Percentiles rank a stretch among this genome's conserved stretches.
Conservation (phyloP, 306 rosid species). For the Vigna trinervia region DNA sequence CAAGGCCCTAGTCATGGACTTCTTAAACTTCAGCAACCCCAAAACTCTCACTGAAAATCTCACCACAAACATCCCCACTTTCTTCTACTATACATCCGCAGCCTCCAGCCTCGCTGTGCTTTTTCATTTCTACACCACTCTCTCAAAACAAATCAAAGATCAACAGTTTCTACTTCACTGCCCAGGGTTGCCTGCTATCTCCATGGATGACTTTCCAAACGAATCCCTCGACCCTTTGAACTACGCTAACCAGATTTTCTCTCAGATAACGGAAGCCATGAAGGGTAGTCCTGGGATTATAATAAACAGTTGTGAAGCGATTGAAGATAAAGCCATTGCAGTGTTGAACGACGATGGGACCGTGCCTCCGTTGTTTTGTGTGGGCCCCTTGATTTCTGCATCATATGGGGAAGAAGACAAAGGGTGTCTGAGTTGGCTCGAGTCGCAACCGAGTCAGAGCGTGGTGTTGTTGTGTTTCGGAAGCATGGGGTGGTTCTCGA, state of each 20-base stretch:
- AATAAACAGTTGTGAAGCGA: slow-evolving; percentile 21
- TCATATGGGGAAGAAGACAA: neutral
- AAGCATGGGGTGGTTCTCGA: slow-evolving; percentile 59
- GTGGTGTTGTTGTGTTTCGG: slow-evolving; percentile 71
- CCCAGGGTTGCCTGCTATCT: slow-evolving; percentile 38
- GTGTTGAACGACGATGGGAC: slow-evolving; percentile 29
- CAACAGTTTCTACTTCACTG: neutral
- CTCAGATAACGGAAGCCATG: slow-evolving; percentile 9
- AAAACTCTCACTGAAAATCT: slow-evolving; percentile 31
- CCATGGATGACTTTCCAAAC: neutral
- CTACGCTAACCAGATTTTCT: neutral
- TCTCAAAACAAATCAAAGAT: slow-evolving; percentile 36
- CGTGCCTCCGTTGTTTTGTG: slow-evolving; percentile 41
- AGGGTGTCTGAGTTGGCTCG: slow-evolving; percentile 61
- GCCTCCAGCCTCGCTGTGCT: slow-evolving; percentile 28
- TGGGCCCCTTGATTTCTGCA: slow-evolving; percentile 53
- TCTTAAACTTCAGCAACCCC: slow-evolving; percentile 43
- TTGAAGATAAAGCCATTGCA: slow-evolving; percentile 18
- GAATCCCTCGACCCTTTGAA: neutral
- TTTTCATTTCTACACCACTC: slow-evolving; percentile 34
- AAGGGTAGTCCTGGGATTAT: slow-evolving; percentile 29
- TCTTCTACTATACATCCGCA: slow-evolving; percentile 48
- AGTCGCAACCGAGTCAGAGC: slow-evolving; percentile 58
- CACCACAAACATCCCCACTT: slow-evolving; percentile 47
- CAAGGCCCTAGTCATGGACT: slow-evolving; percentile 55